These are phyloP conservation scores for Russula brevipes DNA, from an alignment of 768 basidiomycete species.

Conservation along the genomic window DNA sequence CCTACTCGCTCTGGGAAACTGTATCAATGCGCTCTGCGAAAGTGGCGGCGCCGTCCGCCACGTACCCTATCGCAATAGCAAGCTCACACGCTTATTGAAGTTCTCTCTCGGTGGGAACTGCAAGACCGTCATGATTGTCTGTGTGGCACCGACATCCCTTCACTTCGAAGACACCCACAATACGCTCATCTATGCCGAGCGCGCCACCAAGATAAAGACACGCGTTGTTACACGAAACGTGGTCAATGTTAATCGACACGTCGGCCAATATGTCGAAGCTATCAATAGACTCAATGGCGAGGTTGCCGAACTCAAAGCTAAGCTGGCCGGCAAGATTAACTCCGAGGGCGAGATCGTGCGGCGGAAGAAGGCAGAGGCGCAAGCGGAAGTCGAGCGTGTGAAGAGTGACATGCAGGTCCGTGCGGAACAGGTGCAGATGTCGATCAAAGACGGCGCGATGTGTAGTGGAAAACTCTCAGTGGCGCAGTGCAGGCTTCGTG, in stretches of 20 bases:
- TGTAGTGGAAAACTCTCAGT: constrained; percentile 67
- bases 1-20: constrained; percentile 92
- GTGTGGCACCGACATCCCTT: constrained; percentile 87
- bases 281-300: constrained; percentile 84
- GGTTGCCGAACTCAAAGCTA: constrained; percentile 81
- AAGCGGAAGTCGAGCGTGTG: constrained; percentile 66
- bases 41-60: constrained; percentile 84
- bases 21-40: constrained; percentile 97
- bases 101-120: constrained; percentile 98
- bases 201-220: constrained; percentile 97
- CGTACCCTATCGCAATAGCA: constrained; percentile 96
- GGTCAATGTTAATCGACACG: constrained; percentile 90
- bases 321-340: constrained; percentile 65
- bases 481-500: constrained; percentile 61
- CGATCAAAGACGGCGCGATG: constrained; percentile 69
- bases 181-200: constrained; percentile 94
- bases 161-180: constrained; percentile 99
- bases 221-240: constrained; percentile 95
- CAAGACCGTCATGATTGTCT: constrained; percentile 99
- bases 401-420: constrained; percentile 67
- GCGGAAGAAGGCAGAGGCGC: constrained; percentile 67
- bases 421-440: constrained; percentile 62
- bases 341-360: constrained; percentile 57
- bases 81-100: constrained; percentile 94
- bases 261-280: constrained; percentile 91